Evolutionary conservation across 2,329 filamentous ascomycete species (phyloP).

Genomic region (Xylariaceae sp.): DNA sequence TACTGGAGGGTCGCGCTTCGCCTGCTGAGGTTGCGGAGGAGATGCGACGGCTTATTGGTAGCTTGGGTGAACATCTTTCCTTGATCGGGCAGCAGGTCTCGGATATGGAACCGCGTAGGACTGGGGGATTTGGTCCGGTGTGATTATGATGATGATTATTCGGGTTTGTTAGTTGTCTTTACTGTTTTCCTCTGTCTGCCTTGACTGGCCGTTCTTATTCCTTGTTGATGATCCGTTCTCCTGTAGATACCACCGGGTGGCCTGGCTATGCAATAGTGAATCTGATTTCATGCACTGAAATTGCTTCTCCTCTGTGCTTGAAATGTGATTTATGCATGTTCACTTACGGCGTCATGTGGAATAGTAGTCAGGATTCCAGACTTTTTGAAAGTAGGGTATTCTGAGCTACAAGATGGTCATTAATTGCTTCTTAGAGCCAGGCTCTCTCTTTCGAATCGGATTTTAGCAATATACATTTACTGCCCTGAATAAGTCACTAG

Average conservation of each 20-base stretch:
- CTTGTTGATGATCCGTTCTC: conserved; percentile 4
- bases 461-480: no score
- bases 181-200: no score
- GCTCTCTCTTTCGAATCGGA: no score
- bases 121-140: no score
- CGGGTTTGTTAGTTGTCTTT: no score
- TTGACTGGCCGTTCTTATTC: no score
- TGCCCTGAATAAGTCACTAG: no score
- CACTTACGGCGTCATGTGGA: no score
- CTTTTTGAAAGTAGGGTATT: no score
- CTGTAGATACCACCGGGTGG: conserved; percentile 13
- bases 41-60: conserved; percentile 48
- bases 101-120: conserved; percentile 33
- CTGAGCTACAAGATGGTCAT: no score
- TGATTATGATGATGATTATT: no score
- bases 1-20: conserved; percentile 53
- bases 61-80: conserved; percentile 45
- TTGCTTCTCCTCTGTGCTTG: background rate
- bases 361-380: no score
- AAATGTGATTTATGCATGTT: background rate
- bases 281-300: background rate
- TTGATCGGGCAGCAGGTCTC: conserved; percentile 43
- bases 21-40: conserved; percentile 48
- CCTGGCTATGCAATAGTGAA: conserved; percentile 2
- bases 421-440: background rate